Base-by-base conservation (phyloP, 2,329 filamentous ascomycete species). In the Metarhizium rileyi region DNA sequence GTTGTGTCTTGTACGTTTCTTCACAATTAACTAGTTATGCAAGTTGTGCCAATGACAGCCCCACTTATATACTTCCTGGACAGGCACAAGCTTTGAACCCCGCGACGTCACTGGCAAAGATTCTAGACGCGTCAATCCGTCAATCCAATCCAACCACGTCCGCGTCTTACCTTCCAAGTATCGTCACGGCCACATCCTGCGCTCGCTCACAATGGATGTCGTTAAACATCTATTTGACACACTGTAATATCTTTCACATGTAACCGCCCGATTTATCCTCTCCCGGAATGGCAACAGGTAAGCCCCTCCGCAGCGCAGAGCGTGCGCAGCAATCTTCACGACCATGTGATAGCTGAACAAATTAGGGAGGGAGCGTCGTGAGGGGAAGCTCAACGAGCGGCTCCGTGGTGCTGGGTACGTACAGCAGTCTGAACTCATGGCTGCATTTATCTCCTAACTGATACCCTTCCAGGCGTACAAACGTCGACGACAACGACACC, bases 321-420 rank as follows among this genome's bases (percentile, higher is more conserved):
- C 38, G 14, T 14, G 8, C 38, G 10, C 7, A 25, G 10, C 38
- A 36, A n/a, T 23, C 45, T 8, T 20, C 35, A n/a, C 3, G 22
- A 25, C 8, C 20, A 26, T 10, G 22, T 18, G 22, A 10, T 33
- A 5, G 16, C 30, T 14, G 30, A 33, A 14, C 30, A 33, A 33
- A 33, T 25, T 25, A 65, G 66, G 63, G 54, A 63, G 63, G 48
- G 63, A 67, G 78, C 75, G 72, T 60, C 78, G 80, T 56, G 76
- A 79, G 57, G 78, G 81, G 61, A 78, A 79, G 59, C 74, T 83
- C 68, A 78, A 80, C 54, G 74, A 81, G 67, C 80, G 81, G 61
- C 76, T 84, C 61, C 79, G 81, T 53, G 81, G 81, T 53, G 80
- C 80, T 40, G 77, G 79, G 80, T 82, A 71, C 56, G 76, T 63